Evolutionary conservation across 495 filamentous ascomycete genomes (phyloP).

Genomic region (Beverwykella pulmonaria): DNA sequence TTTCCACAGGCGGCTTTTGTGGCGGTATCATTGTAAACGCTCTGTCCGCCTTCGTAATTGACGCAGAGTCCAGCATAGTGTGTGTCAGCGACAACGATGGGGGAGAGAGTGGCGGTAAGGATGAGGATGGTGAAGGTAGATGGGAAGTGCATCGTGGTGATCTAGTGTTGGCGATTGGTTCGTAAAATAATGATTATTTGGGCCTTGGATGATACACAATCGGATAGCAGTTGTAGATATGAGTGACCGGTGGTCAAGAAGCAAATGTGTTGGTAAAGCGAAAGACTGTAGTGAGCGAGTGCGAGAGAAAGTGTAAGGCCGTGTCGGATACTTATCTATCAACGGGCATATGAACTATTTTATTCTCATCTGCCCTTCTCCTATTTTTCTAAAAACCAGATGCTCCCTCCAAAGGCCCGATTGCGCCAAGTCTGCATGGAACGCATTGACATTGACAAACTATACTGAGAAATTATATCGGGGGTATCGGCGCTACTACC

Average conservation of each 20-base stretch:
- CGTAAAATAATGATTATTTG: too few relatives aligned
- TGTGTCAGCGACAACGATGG: not conserved
- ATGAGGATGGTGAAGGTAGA: not conserved
- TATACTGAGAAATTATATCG: not conserved
- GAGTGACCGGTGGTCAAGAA: not conserved
- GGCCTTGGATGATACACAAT: too few relatives aligned
- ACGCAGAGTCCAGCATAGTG: slow-evolving; percentile 5
- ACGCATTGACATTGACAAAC: not conserved
- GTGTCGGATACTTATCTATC: not conserved
- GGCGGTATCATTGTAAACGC: slow-evolving; percentile 6
- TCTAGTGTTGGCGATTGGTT: not conserved
- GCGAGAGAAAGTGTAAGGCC: not conserved
- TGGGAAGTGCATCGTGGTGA: not conserved
- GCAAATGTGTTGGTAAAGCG: not conserved
- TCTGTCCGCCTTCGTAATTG: slow-evolving; percentile 1
- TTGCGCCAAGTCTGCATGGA: not conserved
- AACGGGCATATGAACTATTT: not conserved
- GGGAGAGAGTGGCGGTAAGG: not conserved
- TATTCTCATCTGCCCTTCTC: not conserved
- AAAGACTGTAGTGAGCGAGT: not conserved
- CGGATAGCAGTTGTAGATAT: too few relatives aligned
- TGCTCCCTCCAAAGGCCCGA: not conserved
- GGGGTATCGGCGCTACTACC: not conserved
- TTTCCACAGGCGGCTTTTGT: not conserved
- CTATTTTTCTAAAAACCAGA: not conserved